Conservation (phyloP, 2,329 filamentous ascomycete genomes). For the Fusarium odoratissimum region DNA sequence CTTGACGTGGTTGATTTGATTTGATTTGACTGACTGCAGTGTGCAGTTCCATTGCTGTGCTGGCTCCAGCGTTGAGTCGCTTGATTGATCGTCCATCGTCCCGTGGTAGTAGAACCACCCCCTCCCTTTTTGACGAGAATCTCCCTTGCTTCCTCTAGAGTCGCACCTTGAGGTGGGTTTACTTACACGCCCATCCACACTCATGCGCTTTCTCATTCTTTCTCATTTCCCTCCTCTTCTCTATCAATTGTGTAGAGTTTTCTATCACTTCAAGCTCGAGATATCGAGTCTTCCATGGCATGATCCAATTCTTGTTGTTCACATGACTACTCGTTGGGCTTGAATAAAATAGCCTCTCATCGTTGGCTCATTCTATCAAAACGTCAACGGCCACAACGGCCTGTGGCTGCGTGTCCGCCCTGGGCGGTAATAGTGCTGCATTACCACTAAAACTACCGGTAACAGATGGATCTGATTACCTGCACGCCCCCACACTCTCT, state of each 20-base stretch:
- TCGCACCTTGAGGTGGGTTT: constrained; percentile 29
- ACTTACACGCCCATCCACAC: constrained; percentile 36
- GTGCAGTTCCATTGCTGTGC: constrained; percentile 37
- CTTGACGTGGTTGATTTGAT: constrained; percentile 36
- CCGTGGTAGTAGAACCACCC: constrained; percentile 26
- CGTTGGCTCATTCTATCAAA: constrained; percentile 3
- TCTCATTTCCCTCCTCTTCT: constrained; percentile 11
- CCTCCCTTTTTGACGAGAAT: neutral
- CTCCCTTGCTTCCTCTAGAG: constrained; percentile 31
- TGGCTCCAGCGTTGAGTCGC: constrained; percentile 40
- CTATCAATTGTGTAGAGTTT: neutral
- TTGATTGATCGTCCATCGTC: constrained; percentile 37
- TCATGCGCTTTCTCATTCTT: neutral
- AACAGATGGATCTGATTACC: constrained; percentile 6
- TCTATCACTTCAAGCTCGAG: neutral
- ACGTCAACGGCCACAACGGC: constrained; percentile 21
- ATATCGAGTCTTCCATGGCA: neutral
- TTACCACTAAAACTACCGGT: constrained; percentile 24
- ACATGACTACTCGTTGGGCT: neutral
- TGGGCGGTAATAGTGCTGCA: constrained; percentile 24
- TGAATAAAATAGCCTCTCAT: neutral
- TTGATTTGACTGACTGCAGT: constrained; percentile 24
- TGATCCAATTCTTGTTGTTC: neutral
- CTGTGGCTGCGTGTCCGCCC: constrained; percentile 13
- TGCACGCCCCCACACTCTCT: constrained; percentile 21